phyloP scores from a whole-genome alignment of 352 stramenopile genomes.

The Pilasporangium apinafurcum region DNA sequence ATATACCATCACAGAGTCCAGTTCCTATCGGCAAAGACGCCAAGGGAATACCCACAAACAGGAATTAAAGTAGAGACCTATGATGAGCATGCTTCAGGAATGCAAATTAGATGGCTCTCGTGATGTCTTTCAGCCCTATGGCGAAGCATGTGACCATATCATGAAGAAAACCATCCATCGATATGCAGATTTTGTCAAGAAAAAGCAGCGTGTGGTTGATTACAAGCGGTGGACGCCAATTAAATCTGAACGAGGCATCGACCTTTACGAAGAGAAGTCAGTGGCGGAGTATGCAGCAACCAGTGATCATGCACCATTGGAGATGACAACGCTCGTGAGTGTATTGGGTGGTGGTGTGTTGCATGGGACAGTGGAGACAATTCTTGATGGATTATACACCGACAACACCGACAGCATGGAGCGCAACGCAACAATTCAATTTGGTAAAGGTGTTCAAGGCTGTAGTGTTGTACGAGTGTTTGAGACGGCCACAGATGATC shows the following conservation, averaged over 20 bases:
- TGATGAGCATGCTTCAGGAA: too few species aligned
- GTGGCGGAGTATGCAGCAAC: too few species aligned
- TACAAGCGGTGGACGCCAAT: conserved; percentile 28
- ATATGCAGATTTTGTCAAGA: conserved; percentile 40
- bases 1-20: too few species aligned
- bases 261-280: conserved; percentile 37
- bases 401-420: conserved; percentile 27
- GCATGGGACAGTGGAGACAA: conserved; percentile 30
- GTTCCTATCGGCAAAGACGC: too few species aligned
- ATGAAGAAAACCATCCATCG: conserved; percentile 42
- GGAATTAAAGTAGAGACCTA: too few species aligned
- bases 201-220: conserved; percentile 28
- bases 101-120: too few species aligned
- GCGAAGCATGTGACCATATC: conserved; percentile 40
- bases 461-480: conserved; percentile 46
- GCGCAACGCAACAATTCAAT: conserved; percentile 42
- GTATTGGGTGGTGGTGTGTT: conserved; percentile 48
- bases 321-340: conserved; percentile 28
- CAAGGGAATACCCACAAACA: too few species aligned
- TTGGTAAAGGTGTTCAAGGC: conserved; percentile 26
- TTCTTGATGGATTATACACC: conserved; percentile 48
- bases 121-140: conserved; percentile 29
- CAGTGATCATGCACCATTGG: not conserved
- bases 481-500: conserved; percentile 11
- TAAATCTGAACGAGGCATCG: conserved; percentile 29